A percentile compares a stretch with the other conserved stretches of the same genome.
These are phyloP conservation scores for sunflower (Helianthus annuus) DNA, from an alignment of 129 eudicot genomes.

Conservation along the genomic window HanXRQr2.0-SUNRISE NC_035436.2:190455319-190455818, in stretches of 20 bases:
- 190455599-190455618: constrained; percentile 99
- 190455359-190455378: too few relatives aligned
- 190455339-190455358: too few relatives aligned
- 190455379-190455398: too few relatives aligned
- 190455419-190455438: not conserved
- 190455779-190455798: constrained; percentile 99
- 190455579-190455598: constrained; percentile 92
- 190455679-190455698: constrained; percentile 56
- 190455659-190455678: constrained; percentile 99
- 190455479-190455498: constrained; percentile 13
- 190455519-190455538: constrained; percentile 17
- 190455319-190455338: too few relatives aligned
- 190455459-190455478: not conserved
- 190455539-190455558: not conserved
- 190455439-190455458: not conserved
- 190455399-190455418: not conserved
- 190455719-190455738: not conserved
- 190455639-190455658: constrained; percentile 98
- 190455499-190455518: constrained; percentile 8
- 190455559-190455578: constrained; percentile 13
- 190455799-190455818: constrained; percentile 97
- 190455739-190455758: constrained; percentile 10
- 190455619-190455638: constrained; percentile 99
- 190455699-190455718: constrained; percentile 20
- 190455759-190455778: constrained; percentile 26